Percentiles rank a stretch among this genome's conserved stretches.
Conservation (phyloP, 768 basidiomycete genomes). For the Macrolepiota dolichaula region DNA sequence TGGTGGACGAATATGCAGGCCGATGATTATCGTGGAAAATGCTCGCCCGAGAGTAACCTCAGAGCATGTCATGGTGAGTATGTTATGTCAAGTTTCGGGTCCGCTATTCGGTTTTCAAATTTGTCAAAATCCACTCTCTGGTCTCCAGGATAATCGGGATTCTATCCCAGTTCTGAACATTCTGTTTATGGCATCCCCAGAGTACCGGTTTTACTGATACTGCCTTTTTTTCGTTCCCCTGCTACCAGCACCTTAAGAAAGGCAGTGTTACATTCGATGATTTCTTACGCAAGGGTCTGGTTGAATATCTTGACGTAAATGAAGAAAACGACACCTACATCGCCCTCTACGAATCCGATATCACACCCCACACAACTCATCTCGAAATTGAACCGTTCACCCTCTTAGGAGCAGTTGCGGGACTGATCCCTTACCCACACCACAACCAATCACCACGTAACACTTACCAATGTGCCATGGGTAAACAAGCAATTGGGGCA, state of each 20-base stretch:
- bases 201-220: neutral
- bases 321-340: constrained; percentile 99
- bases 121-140: constrained; percentile 2
- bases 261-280: constrained; percentile 85
- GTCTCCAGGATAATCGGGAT: constrained; percentile 4
- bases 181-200: neutral
- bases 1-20: constrained; percentile 96
- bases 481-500: constrained; percentile 98
- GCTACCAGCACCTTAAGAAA: constrained; percentile 69
- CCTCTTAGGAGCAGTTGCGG: constrained; percentile 94
- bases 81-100: neutral
- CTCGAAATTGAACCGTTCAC: constrained; percentile 99
- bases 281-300: constrained; percentile 86
- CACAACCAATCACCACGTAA: constrained; percentile 99
- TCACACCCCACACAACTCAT: constrained; percentile 82
- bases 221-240: neutral
- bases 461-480: constrained; percentile 99
- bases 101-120: neutral
- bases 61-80: constrained; percentile 73
- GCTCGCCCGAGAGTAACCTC: constrained; percentile 71
- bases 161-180: constrained; percentile 6
- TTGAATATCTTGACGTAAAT: constrained; percentile 98
- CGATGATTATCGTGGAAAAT: constrained; percentile 93
- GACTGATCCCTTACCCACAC: constrained; percentile 97
- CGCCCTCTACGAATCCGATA: constrained; percentile 88